Evolutionary conservation across 164 flowering plant genomes (phyloP), one percentile per base, ranked within the genome.

Genomic region (Protea cynaroides): DNA sequence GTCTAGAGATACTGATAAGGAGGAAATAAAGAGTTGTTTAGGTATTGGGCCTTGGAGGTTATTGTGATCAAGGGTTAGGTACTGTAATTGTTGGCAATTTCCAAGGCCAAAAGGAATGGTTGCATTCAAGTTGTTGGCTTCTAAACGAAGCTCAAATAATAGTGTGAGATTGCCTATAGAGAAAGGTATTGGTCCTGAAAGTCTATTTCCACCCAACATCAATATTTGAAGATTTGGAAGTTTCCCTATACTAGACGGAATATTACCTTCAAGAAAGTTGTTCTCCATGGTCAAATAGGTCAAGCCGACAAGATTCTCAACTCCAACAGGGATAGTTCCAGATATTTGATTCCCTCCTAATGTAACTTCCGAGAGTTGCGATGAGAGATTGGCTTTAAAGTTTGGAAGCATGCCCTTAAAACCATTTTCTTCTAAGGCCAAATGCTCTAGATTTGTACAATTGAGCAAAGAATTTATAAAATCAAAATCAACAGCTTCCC

Each of bases 221-320:
- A 64, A 8, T 64, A 6, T 7, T 53, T 38, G 50, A 23, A 64
- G 25, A 14, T 21, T 64, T 22, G 36, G 25, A 54, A 54, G 59
- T 37, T 36, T 64, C 10, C 67, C 67, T 36, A 64, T 38, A 4
- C 7, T n/a, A n/a, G n/a, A n/a, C n/a, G n/a, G n/a, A n/a, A n/a
- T n/a, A n/a, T n/a, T n/a, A n/a, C n/a, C n/a, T 37, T 37, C 4
- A 7, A 17, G 51, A 10, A 47, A 47, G 51, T 47, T 47, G 14
- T 4, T 17, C 8, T 47, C 15, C 51, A 47, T 17, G 14, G n/a
- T 17, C 12, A 47, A 47, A 7, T 4, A 12, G 4, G 4, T 47
- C 14, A 47, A 47, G 51, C n/a, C 14, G n/a, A 4, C 3, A 17
- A 47, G 51, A 17, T 47, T 47, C 51, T 17, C 51, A 47, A 47